Conservation (phyloP, 73 alveolate species). For the Uronychia binucleata region DNA sequence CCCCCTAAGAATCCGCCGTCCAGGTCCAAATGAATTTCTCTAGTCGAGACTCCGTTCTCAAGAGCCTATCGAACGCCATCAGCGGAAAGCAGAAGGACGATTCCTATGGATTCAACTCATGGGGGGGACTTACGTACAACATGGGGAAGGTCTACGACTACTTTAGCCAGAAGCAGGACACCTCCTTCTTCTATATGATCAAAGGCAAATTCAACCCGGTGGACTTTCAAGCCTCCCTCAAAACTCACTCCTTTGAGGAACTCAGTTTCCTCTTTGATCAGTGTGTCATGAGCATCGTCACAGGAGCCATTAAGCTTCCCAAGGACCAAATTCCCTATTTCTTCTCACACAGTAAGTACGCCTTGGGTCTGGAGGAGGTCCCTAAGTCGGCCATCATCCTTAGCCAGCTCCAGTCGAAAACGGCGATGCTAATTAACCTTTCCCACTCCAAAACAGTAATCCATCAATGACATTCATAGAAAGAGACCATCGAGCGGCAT, state of each 20-base stretch:
- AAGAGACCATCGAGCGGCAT: no score
- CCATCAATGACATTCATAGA: no score
- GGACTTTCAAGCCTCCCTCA: neutral
- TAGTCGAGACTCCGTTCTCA: neutral
- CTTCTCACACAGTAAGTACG: neutral
- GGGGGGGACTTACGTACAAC: no score
- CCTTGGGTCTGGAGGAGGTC: neutral
- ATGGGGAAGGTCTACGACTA: neutral
- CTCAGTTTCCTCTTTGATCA: neutral
- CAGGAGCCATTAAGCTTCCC: neutral
- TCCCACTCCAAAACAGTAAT: neutral
- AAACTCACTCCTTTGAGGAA: neutral
- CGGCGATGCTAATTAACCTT: neutral
- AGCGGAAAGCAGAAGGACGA: neutral
- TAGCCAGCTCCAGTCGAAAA: neutral
- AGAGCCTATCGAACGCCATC: neutral
- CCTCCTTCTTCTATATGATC: neutral
- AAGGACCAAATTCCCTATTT: neutral
- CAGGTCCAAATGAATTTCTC: neutral
- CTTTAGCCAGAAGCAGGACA: neutral
- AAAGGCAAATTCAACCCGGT: neutral
- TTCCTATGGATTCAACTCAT: no score
- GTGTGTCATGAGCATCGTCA: neutral
- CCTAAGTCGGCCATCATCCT: neutral
- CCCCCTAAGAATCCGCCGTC: neutral